Conservation (phyloP, 495 filamentous ascomycete species). For the Podospora australis region DNA sequence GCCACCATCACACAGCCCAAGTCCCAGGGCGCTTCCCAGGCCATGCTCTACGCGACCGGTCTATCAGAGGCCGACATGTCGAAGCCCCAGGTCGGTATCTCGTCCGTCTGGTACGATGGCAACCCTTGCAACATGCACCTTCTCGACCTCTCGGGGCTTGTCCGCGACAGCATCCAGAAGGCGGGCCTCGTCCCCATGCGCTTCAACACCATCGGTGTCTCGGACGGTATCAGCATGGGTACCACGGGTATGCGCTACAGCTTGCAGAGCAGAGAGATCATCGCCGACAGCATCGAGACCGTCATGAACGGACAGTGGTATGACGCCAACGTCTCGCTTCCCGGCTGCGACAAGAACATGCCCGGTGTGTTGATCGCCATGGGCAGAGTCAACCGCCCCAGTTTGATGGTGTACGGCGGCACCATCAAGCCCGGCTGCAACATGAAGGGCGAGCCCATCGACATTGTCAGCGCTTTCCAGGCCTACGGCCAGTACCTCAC, state of each 20-base stretch:
- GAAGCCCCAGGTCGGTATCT: conserved; percentile 95
- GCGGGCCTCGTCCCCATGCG: conserved; percentile 78
- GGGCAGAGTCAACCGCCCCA: conserved; percentile 89
- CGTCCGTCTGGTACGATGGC: conserved; percentile 81
- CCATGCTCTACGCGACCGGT: conserved; percentile 96
- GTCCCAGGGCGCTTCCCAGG: conserved; percentile 95
- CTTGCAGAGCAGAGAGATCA: conserved; percentile 88
- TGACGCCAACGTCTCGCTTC: conserved; percentile 94
- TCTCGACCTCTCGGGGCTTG: conserved; percentile 73
- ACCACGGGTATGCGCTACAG: conserved; percentile 89
- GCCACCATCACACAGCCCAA: conserved; percentile 85
- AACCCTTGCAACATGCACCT: conserved; percentile 99
- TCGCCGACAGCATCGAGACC: conserved; percentile 96
- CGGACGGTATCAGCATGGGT: conserved; percentile 77
- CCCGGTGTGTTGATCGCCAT: conserved; percentile 97
- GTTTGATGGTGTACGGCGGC: conserved; percentile 95
- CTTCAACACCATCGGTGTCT: conserved; percentile 98
- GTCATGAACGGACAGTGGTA: conserved; percentile 99
- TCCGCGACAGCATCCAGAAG: conserved; percentile 76
- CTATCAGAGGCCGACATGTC: conserved; percentile 75
- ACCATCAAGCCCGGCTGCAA: conserved; percentile 89
- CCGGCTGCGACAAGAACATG: conserved; percentile 99
- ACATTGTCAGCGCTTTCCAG: conserved; percentile 96
- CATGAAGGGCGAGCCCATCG: conserved; percentile 69
- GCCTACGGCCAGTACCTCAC: conserved; percentile 92